Evolutionary conservation across 306 rosid species (phyloP), one percentile per base, ranked within the genome.

Genomic region (Neltuma alba): DNA sequence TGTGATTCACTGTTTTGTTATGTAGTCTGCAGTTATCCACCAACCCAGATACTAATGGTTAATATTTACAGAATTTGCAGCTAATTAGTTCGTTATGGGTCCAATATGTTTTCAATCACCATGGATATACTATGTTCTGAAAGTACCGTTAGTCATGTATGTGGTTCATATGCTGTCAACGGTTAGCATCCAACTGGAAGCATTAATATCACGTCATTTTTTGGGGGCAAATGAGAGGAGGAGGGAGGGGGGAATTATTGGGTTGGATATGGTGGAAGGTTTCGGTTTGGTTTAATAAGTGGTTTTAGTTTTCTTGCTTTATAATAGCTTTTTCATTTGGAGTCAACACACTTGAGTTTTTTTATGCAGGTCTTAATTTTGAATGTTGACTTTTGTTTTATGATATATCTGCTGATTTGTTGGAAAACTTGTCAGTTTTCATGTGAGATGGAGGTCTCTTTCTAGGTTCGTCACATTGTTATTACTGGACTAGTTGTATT

Each of bases 331-430:
- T 76, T 77, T 72, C 77, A 76, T 74, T 80, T 77, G 69, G 80
- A 48, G 80, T 85, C 48, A 64, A 65, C 47, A 11, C 63, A 47
- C 68, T 66, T 73, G 84, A 81, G 70, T 79, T 75, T 52, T 50
- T 67, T 72, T 84, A 80, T 76, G 89, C 73, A 77, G 80, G 87
- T 84, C 80, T 84, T 79, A 79, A 70, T 82, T 83, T 83, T 87
- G 83, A 83, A 62, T 84, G 74, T 76, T 86, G 86, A 66, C 81
- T 85, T 82, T 80, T 87, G 81, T 77, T 87, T 85, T 76, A 83
- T 81, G 76, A 81, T 84, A 57, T 85, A 70, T 87, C 86, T 86
- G 80, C 83, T 88, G 87, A 85, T 63, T 72, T 83, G 75, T 81
- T 77, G 74, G 89, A 86, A 81, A 76, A 67, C 80, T 75, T 82